Conservation (phyloP, 257 asterid species). For the Scutellaria galericulata region DNA sequence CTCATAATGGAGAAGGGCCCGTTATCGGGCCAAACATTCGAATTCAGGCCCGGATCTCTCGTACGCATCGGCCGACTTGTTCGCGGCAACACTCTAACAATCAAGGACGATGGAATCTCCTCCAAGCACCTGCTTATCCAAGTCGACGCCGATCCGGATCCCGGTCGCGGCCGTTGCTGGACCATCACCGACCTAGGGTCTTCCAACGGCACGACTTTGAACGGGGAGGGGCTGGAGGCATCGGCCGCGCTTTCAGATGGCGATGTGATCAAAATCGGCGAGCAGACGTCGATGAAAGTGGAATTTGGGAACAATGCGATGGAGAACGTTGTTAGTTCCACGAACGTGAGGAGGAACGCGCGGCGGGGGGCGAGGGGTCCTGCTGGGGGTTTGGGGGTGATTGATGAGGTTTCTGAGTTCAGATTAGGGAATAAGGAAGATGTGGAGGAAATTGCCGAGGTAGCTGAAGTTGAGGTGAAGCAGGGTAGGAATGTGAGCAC, state of each 20-base stretch:
- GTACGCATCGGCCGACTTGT: slow-evolving; percentile 67
- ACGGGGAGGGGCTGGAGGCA: slow-evolving; percentile 45
- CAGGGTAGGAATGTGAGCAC: slow-evolving; percentile 26
- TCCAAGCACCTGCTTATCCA: slow-evolving; percentile 65
- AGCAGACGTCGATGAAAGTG: slow-evolving; percentile 60
- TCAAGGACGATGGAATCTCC: slow-evolving; percentile 81
- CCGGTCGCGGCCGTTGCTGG: slow-evolving; percentile 46
- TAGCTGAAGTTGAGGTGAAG: slow-evolving; percentile 40
- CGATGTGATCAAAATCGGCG: slow-evolving; percentile 68
- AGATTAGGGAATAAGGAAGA: slow-evolving; percentile 33
- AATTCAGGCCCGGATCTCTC: slow-evolving; percentile 46
- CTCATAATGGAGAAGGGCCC: slow-evolving; percentile 69
- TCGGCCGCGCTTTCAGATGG: slow-evolving; percentile 50
- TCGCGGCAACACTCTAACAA: slow-evolving; percentile 65
- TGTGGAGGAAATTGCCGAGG: slow-evolving; percentile 28
- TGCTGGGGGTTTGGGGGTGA: slow-evolving; percentile 42
- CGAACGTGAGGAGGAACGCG: slow-evolving; percentile 43
- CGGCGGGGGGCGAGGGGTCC: slow-evolving; percentile 42
- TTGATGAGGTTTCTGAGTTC: slow-evolving; percentile 51
- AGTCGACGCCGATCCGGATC: slow-evolving; percentile 29
- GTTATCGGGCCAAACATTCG: slow-evolving; percentile 49
- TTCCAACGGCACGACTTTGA: slow-evolving; percentile 74
- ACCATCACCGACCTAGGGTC: slow-evolving; percentile 64
- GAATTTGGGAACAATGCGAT: slow-evolving; percentile 31
- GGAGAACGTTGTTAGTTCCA: slow-evolving; percentile 20